A percentile compares a stretch with the other conserved stretches of the same genome.
These are phyloP conservation scores for Linderina pennispora DNA, from an alignment of 192 early-diverging fungal species.

Conservation along the genomic window DNA sequence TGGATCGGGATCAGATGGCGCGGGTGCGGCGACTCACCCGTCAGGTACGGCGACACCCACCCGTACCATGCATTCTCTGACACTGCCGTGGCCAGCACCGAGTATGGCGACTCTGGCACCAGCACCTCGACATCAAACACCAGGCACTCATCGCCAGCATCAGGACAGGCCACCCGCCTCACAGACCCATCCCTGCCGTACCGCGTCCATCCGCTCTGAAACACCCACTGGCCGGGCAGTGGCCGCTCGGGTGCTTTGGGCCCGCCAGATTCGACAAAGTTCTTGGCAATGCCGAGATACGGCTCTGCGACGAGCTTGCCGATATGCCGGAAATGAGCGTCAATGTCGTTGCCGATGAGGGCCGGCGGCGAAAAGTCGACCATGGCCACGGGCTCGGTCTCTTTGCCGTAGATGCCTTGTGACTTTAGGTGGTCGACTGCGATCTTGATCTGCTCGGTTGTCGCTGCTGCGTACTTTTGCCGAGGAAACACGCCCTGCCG, in stretches of 20 bases:
- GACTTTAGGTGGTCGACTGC: constrained; percentile 35
- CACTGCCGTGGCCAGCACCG: constrained; percentile 75
- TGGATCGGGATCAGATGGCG: constrained; percentile 61
- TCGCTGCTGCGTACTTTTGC: constrained; percentile 10
- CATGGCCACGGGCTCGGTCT: constrained; percentile 28
- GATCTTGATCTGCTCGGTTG: constrained; percentile 24
- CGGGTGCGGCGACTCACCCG: constrained; percentile 36
- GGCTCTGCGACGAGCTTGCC: constrained; percentile 58
- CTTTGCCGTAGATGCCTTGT: constrained; percentile 38
- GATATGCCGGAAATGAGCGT: constrained; percentile 73
- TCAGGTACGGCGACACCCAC: constrained; percentile 85
- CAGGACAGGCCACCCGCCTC: constrained; percentile 33
- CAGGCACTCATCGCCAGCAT: constrained; percentile 57
- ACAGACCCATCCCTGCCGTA: constrained; percentile 52
- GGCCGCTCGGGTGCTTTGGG: constrained; percentile 34
- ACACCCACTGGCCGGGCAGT: constrained; percentile 49
- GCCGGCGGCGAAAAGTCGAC: constrained; percentile 48
- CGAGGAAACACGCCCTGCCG: constrained; percentile 22
- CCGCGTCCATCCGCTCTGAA: constrained; percentile 71
- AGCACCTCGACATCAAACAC: constrained; percentile 88
- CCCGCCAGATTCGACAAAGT: constrained; percentile 27
- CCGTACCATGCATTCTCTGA: constrained; percentile 79
- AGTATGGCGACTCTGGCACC: constrained; percentile 58
- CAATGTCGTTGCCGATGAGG: constrained; percentile 52
- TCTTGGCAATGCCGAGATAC: constrained; percentile 50